Evolutionary conservation across 1,139 yeast species (phyloP), one percentile per base, ranked within the genome.

Genomic region (Zygosaccharomyces sapae): DNA sequence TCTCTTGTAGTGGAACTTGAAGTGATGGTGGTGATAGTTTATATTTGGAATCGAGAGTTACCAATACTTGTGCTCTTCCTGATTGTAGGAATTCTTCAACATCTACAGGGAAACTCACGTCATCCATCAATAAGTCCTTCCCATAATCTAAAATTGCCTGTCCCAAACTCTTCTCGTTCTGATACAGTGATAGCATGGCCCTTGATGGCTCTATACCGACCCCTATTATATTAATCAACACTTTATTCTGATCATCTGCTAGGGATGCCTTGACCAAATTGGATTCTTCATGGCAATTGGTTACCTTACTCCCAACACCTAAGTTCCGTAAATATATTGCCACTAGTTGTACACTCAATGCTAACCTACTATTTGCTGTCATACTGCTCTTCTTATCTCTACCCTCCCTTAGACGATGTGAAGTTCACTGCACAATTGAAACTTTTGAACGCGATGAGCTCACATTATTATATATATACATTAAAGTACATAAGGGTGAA

Each of bases 81-180:
- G 39, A 22, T 35, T 29, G 13, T 20, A 34, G 27, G 19, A 35
- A 42, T 6, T 24, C 37, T 22, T 24, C 18, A 18, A 13, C 5
- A 20, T 29, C 12, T 25, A 38, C 16, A 5, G 41, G 41, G 25
- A 38, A 38, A 9, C 24, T 13, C 3, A 38, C 16, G 22, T 18
- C 34, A 18, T 13, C 13, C 33, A 50, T 29, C 10, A 36, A 33
- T 22, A 52, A 22, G 31, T 50, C 53, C 8, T 42, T 41, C 9
- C 34, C 44, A 40, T 50, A 52, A n/a, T 43, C 40, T 33, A 52
- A 41, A 12, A 52, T 43, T 7, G 44, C 45, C 13, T 47, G 51
- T 8, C 47, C 51, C 27, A 48, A 22, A 33, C 47, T 33, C 24
- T 38, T 36, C 12, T 48, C 44, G 6, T 39, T 30, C 7, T 33